Evolutionary conservation across 441 rosid genomes (phyloP).

Genomic region (Pelargonium australe): DNA sequence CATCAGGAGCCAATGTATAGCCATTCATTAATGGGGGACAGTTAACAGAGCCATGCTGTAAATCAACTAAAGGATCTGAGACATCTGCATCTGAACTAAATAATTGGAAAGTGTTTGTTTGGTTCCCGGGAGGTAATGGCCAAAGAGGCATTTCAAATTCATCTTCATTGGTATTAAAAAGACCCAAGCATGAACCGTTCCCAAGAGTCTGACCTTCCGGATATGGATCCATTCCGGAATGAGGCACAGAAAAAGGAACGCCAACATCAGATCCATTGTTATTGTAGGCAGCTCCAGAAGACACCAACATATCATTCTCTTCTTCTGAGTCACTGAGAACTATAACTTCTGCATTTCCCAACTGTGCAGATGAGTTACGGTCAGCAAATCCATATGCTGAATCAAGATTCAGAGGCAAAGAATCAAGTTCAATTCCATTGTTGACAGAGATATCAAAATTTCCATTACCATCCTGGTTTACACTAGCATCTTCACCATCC

Average conservation of each 20-base stretch:
- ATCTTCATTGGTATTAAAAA: constrained; percentile 49
- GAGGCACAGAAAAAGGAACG: constrained; percentile 52
- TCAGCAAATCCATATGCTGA: constrained; percentile 48
- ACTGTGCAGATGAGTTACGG: constrained; percentile 42
- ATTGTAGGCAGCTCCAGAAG: constrained; percentile 45
- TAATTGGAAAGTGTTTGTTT: constrained; percentile 66
- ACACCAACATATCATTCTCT: constrained; percentile 53
- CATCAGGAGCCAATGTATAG: constrained; percentile 54
- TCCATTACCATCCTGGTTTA: constrained; percentile 80
- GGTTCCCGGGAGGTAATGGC: constrained; percentile 58
- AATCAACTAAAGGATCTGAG: constrained; percentile 53
- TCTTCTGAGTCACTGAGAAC: constrained; percentile 95
- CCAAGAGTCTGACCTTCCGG: constrained; percentile 54
- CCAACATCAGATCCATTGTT: constrained; percentile 45
- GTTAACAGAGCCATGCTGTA: constrained; percentile 49
- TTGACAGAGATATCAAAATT: constrained; percentile 49
- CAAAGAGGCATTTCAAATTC: constrained; percentile 69
- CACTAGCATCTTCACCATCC: constrained; percentile 94
- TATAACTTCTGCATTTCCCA: constrained; percentile 62
- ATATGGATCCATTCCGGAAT: constrained; percentile 52
- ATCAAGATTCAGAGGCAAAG: constrained; percentile 61
- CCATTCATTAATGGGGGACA: constrained; percentile 57
- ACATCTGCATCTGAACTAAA: constrained; percentile 56
- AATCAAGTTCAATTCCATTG: constrained; percentile 74
- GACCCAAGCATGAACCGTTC: constrained; percentile 56